Conservation (phyloP, 306 rosid species). For the Vigna hirtella region DNA sequence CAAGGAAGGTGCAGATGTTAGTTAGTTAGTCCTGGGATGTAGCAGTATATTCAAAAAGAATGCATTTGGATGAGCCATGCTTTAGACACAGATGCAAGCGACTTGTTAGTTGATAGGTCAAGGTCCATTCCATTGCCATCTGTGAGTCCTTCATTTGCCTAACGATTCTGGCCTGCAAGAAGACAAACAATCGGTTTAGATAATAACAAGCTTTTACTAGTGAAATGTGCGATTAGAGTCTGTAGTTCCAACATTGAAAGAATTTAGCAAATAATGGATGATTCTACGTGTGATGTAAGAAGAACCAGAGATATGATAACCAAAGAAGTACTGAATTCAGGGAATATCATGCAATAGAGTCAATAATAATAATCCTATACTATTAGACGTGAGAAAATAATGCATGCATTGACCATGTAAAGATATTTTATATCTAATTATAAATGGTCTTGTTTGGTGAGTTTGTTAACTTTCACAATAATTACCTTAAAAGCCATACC, state of each 20-base stretch:
- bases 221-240: neutral
- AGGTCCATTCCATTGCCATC: slow-evolving; percentile 92
- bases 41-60: slow-evolving; percentile 83
- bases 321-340: too few species aligned
- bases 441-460: too few species aligned
- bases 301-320: too few species aligned
- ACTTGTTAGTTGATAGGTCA: slow-evolving; percentile 86
- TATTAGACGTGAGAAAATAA: too few species aligned
- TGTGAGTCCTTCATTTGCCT: slow-evolving; percentile 94
- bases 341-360: too few species aligned
- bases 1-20: slow-evolving; percentile 1
- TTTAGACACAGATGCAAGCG: slow-evolving; percentile 81
- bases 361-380: neutral
- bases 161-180: slow-evolving; percentile 72
- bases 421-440: too few species aligned
- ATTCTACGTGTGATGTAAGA: slow-evolving; percentile 14
- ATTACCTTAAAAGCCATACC: too few species aligned
- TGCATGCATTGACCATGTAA: too few species aligned
- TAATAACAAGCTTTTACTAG: neutral
- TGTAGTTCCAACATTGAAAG: slow-evolving; percentile 10
- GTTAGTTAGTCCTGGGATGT: slow-evolving; percentile 69
- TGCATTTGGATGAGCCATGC: slow-evolving; percentile 72
- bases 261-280: neutral
- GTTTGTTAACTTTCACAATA: too few species aligned
- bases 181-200: slow-evolving; percentile 26